Evolutionary conservation across 345 rosid genomes (phyloP).

Genomic region (Triadica sebifera): DNA sequence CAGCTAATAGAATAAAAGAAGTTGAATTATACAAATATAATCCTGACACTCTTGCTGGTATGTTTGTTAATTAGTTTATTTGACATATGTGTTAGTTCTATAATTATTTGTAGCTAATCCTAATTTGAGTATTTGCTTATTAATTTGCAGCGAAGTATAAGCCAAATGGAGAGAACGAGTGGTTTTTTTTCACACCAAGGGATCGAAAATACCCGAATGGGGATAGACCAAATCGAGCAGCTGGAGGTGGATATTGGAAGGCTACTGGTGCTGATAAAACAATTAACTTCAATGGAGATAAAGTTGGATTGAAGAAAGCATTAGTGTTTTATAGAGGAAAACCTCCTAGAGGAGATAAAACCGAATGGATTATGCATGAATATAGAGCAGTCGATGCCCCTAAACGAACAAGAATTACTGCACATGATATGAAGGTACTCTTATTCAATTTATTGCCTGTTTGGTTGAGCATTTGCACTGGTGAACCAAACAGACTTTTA

Average conservation of each 20-base stretch:
- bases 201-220: slow-evolving; percentile 25
- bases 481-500: no score
- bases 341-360: slow-evolving; percentile 20
- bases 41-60: slow-evolving; percentile 26
- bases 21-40: slow-evolving; percentile 20
- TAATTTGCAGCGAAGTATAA: background rate
- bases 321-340: slow-evolving; percentile 28
- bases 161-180: slow-evolving; percentile 16
- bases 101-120: no score
- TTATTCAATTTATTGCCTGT: background rate
- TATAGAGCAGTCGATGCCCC: slow-evolving; percentile 10
- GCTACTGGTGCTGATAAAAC: slow-evolving; percentile 30
- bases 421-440: slow-evolving; percentile 19
- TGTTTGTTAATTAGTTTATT: background rate
- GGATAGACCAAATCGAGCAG: slow-evolving; percentile 21
- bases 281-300: background rate
- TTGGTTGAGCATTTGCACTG: no score
- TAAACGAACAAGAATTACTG: background rate
- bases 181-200: slow-evolving; percentile 30
- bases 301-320: slow-evolving; percentile 20
- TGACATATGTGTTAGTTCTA: no score
- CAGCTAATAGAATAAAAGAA: slow-evolving; percentile 22
- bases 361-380: slow-evolving; percentile 35
- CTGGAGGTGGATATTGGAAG: slow-evolving; percentile 32
- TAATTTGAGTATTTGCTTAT: no score